Evolutionary conservation across 768 basidiomycete genomes (phyloP).

Genomic region (Lentinula sp.): DNA sequence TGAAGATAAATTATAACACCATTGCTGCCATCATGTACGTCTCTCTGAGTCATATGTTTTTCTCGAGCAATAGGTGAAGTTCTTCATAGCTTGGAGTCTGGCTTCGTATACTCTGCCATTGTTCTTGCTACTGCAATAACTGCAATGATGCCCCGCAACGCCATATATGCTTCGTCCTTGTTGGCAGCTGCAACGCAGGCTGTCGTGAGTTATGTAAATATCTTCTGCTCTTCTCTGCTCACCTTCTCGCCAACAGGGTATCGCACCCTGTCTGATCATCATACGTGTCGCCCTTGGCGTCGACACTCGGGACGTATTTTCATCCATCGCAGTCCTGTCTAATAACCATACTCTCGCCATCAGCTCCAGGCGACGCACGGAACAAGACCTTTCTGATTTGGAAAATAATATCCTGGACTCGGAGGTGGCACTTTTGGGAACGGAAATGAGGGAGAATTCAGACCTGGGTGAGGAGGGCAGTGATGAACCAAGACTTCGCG

Average conservation of each 20-base stretch:
- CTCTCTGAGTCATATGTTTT: too few relatives aligned
- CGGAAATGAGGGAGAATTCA: background rate
- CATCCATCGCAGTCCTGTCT: background rate
- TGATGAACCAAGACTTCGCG: background rate
- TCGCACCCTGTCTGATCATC: background rate
- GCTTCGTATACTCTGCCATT: background rate
- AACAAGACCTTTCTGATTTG: background rate
- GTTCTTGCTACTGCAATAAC: background rate
- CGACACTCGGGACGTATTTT: background rate
- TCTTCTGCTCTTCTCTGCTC: background rate
- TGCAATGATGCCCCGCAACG: background rate
- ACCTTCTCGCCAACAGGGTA: background rate
- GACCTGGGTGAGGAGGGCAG: background rate
- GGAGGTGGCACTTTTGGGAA: background rate
- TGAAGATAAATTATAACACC: background rate
- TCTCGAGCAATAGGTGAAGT: too few relatives aligned
- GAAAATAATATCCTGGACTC: background rate
- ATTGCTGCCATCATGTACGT: conserved; percentile 1
- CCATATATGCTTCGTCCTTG: background rate
- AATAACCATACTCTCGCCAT: background rate
- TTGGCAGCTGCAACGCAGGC: background rate
- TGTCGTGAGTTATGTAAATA: background rate
- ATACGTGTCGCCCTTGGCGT: background rate
- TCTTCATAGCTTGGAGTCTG: background rate
- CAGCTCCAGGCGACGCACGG: background rate